phyloP scores from a whole-genome alignment of 2,329 filamentous ascomycete genomes.

The Malbranchea zuffiana region DNA sequence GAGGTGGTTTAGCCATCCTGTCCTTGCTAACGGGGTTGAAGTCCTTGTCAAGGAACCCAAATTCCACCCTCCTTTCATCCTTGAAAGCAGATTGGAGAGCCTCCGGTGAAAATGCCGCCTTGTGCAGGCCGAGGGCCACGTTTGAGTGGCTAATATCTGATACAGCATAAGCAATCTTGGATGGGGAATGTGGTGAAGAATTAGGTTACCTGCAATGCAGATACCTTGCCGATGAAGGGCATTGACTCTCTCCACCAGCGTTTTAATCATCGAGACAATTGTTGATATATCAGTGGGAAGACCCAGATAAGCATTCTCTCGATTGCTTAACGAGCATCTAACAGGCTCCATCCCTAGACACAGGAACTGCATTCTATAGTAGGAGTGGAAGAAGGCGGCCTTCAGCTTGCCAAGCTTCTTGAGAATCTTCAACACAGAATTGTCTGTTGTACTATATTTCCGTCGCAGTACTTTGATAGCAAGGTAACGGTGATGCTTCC shows the following conservation, averaged over 20 bases:
- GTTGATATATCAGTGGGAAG: conserved; percentile 1
- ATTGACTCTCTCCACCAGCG: conserved; percentile 8
- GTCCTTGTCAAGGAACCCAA: conserved; percentile 1
- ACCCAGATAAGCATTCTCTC: background rate
- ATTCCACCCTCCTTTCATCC: too few species aligned
- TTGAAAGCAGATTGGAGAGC: conserved; percentile 7
- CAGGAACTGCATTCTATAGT: conserved; percentile 8
- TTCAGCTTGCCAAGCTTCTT: conserved; percentile 10
- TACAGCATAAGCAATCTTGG: too few species aligned
- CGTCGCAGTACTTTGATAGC: conserved; percentile 9
- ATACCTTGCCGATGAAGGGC: conserved; percentile 9
- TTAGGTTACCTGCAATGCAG: conserved; percentile 11
- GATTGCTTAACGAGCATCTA: conserved; percentile 5
- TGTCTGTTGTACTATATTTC: conserved; percentile 8
- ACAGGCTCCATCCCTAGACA: conserved; percentile 12
- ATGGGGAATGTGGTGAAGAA: background rate
- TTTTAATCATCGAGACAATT: conserved; percentile 5
- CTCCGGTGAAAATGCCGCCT: too few species aligned
- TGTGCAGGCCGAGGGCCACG: conserved; percentile 9
- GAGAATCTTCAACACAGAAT: conserved; percentile 11
- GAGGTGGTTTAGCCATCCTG: background rate
- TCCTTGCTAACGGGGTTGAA: background rate
- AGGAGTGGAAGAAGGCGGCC: conserved; percentile 12
- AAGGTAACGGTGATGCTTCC: conserved; percentile 2
- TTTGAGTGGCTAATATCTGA: conserved; percentile 11